Conservation (phyloP, 805 yeast species). For the Sugiyamaella lignohabitans region DNA sequence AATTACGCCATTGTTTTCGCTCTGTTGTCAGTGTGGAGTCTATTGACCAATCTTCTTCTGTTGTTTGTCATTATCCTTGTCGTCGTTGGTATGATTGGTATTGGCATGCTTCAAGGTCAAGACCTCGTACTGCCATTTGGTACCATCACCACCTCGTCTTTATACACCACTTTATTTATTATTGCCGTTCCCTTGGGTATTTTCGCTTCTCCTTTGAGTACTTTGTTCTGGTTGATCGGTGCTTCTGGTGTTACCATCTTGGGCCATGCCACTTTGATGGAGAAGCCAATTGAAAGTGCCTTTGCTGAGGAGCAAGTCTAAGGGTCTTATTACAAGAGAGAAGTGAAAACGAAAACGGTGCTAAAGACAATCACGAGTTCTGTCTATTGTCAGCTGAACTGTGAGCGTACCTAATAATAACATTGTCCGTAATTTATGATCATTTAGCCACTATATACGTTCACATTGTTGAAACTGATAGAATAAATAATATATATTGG, state of each 20-base stretch:
- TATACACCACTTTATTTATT: constrained; percentile 75
- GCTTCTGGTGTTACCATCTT: constrained; percentile 73
- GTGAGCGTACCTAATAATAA: too few relatives aligned
- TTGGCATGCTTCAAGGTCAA: constrained; percentile 70
- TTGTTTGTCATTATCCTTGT: constrained; percentile 74
- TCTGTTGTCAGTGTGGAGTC: constrained; percentile 71
- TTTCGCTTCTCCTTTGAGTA: constrained; percentile 81
- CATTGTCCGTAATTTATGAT: too few relatives aligned
- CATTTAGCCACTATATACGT: too few relatives aligned
- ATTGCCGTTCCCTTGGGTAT: constrained; percentile 77
- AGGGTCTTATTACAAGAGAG: too few relatives aligned
- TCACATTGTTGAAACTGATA: too few relatives aligned
- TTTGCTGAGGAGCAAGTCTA: constrained; percentile 66
- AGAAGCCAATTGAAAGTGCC: constrained; percentile 91
- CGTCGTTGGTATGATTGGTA: constrained; percentile 68
- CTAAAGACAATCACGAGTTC: neutral
- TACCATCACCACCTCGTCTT: constrained; percentile 64
- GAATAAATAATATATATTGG: too few relatives aligned
- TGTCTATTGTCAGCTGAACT: too few relatives aligned
- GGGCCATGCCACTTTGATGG: constrained; percentile 85
- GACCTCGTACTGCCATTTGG: constrained; percentile 69
- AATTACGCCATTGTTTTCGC: constrained; percentile 75
- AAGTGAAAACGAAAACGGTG: too few relatives aligned
- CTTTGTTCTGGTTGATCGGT: constrained; percentile 87
- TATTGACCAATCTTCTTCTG: constrained; percentile 77